A percentile compares a stretch with the other conserved stretches of the same genome.
phyloP scores from a whole-genome alignment of 106 monocot genomes.

The Phalaenopsis equestris region DNA sequence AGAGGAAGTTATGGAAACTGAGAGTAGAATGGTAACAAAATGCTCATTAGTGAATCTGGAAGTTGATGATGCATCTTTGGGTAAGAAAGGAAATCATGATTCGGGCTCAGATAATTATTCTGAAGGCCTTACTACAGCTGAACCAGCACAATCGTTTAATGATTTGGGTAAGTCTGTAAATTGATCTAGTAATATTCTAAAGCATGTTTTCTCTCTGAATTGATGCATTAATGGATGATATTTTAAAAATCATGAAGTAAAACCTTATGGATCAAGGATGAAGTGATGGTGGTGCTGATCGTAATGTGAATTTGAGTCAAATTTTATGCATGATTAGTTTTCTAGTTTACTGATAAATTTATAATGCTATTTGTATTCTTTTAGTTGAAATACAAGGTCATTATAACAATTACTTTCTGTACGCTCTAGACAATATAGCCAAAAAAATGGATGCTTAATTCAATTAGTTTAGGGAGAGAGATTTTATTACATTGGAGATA shows the following conservation, averaged over 20 bases:
- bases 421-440: neutral
- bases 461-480: neutral
- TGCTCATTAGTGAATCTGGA: conserved; percentile 5
- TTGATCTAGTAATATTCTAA: neutral
- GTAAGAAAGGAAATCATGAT: conserved; percentile 9
- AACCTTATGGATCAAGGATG: neutral
- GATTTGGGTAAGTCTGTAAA: conserved; percentile 44
- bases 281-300: neutral
- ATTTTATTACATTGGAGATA: too few species aligned
- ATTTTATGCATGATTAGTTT: neutral
- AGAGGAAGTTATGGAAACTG: conserved; percentile 10
- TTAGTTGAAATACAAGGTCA: neutral
- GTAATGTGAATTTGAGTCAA: neutral
- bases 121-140: neutral
- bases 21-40: conserved; percentile 10
- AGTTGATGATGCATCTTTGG: conserved; percentile 8
- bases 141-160: conserved; percentile 14
- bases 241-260: conserved; percentile 1
- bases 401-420: neutral
- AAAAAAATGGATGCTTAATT: neutral
- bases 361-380: neutral
- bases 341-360: neutral
- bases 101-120: conserved; percentile 1
- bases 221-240: neutral
- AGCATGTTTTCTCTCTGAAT: neutral